phyloP scores from a whole-genome alignment of 345 rosid species.

The Pseudoturritis turrita region DNA sequence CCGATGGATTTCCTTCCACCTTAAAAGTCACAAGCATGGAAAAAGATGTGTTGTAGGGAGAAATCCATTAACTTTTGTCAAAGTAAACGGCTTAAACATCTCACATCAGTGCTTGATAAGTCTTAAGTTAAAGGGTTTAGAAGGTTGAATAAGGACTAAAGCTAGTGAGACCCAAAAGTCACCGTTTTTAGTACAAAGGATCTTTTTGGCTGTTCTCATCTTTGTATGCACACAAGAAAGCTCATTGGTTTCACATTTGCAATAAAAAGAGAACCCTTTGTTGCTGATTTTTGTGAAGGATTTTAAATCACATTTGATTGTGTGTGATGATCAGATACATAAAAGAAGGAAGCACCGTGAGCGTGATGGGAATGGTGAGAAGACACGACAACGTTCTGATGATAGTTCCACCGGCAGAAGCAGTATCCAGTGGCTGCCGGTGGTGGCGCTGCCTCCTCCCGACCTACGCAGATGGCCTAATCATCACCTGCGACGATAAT shows the following conservation, averaged over 20 bases:
- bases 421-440: constrained; percentile 76
- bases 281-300: background rate
- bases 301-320: background rate
- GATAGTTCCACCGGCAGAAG: constrained; percentile 72
- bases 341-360: constrained; percentile 95
- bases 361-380: constrained; percentile 92
- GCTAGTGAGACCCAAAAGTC: constrained; percentile 6
- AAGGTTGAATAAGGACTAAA: constrained; percentile 3
- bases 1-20: background rate
- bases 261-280: background rate
- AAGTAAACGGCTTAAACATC: background rate
- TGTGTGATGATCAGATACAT: constrained; percentile 54
- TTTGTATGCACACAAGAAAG: background rate
- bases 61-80: background rate
- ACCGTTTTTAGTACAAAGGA: background rate
- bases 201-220: background rate
- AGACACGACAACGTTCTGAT: constrained; percentile 81
- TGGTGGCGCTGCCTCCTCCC: constrained; percentile 80
- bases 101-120: constrained; percentile 13
- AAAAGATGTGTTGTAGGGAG: background rate
- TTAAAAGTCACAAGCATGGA: background rate
- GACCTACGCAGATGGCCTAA: constrained; percentile 72
- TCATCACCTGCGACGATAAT: constrained; percentile 74
- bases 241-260: background rate
- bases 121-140: background rate